Base-by-base conservation (phyloP, 257 asterid genomes). In the Knoxia roxburghii region DNA sequence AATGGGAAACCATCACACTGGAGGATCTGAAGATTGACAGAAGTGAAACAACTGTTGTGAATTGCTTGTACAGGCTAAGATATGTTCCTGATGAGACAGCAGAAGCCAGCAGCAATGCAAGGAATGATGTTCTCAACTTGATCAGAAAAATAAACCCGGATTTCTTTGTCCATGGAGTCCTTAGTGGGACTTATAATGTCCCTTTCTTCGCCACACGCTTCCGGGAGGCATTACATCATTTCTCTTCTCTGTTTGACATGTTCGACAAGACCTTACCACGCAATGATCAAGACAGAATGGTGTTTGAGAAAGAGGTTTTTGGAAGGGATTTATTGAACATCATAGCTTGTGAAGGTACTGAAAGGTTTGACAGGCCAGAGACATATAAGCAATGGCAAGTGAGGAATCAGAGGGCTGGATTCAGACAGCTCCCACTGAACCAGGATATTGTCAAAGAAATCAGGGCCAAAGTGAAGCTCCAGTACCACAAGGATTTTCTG, bases 281-380 rank as follows among this genome's bases (percentile, higher is more conserved):
- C 1, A 50, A 55, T 23, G 72, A 80, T 61, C 64, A 68, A 57
- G 74, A 71, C 3, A 71, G 85, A 26, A 10, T 68, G 64, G 9
- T 74, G 68, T 77, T 64, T 52, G 82, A 80, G 73, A 71, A 64
- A 35, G 82, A 71, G 55, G 66, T 60, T n/a, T 46, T 77, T 6
- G 80, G 80, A 49, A 32, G 81, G 61, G 80, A 77, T 7, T 23
- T 20, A 39, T 68, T 77, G 85, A 77, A 72, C 46, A 64, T 69
- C 8, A 50, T 81, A 40, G 85, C 82, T 11, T 80, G 82, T 37
- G 82, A 80, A 70, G 81, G 83, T 24, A 53, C 40, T 13, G 68
- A 76, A 53, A 77, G 79, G 68, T 60, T 77, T n/a, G 85, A 77
- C 50, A 69, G 85, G 53, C 81, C 83, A 0, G 85, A 81, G 45